Conservation (phyloP, 805 yeast species). For the Soucietia sequanensis region DNA sequence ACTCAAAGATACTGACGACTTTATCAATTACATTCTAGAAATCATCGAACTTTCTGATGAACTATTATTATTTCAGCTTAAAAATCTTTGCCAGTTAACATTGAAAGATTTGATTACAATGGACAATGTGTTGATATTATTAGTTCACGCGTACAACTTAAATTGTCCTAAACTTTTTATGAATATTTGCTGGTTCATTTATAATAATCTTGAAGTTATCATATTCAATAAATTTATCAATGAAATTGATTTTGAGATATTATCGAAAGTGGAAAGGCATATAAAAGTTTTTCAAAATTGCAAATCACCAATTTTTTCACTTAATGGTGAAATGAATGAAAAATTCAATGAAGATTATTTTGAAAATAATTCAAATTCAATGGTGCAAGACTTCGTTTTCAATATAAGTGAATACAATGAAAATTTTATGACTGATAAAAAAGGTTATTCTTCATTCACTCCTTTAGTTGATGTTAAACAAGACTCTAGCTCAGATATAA, state of each 20-base stretch:
- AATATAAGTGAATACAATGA: conserved; percentile 23
- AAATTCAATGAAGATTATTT: conserved; percentile 16
- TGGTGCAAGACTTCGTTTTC: conserved; percentile 20
- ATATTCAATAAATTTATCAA: conserved; percentile 45
- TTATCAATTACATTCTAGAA: conserved; percentile 55
- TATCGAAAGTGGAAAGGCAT: conserved; percentile 26
- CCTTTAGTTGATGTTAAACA: conserved; percentile 34
- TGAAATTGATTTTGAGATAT: conserved; percentile 25
- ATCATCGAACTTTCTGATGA: conserved; percentile 63
- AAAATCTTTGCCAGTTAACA: conserved; percentile 58
- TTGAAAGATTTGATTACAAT: conserved; percentile 54
- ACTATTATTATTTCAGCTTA: conserved; percentile 56
- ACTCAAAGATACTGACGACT: conserved; percentile 30
- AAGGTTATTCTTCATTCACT: conserved; percentile 31
- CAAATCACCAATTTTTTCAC: conserved; percentile 19
- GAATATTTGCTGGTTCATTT: conserved; percentile 67
- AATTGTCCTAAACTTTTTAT: conserved; percentile 55
- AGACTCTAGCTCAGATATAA: conserved; percentile 11
- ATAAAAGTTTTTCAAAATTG: conserved; percentile 27
- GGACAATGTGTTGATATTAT: conserved; percentile 58
- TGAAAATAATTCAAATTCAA: conserved; percentile 14
- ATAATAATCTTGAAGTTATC: conserved; percentile 60
- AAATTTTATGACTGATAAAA: conserved; percentile 31
- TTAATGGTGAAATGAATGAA: conserved; percentile 14
- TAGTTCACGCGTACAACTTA: conserved; percentile 52